Conservation (phyloP, 768 basidiomycete genomes). For the Rhizopogon roseolus region DNA sequence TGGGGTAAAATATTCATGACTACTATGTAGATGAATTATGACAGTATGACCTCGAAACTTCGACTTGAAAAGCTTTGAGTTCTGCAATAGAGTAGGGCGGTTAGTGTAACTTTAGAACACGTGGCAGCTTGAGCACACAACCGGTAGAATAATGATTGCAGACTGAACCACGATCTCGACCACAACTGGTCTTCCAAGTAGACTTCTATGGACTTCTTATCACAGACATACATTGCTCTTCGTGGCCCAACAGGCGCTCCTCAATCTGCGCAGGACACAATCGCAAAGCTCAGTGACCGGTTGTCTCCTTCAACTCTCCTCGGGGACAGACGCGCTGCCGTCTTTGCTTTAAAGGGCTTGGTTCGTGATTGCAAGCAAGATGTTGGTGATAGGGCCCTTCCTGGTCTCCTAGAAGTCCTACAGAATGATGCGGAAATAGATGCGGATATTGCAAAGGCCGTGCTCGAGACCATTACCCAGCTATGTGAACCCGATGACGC, state of each 20-base stretch:
- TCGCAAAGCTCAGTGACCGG: conserved; percentile 82
- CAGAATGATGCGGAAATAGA: conserved; percentile 89
- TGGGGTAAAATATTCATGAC: too few relatives aligned
- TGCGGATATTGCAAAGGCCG: conserved; percentile 87
- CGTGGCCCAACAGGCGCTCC: conserved; percentile 79
- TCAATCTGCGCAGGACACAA: conserved; percentile 82
- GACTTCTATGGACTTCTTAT: conserved; percentile 71
- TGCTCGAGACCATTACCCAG: conserved; percentile 81
- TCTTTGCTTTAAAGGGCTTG: conserved; percentile 92
- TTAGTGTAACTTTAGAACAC: neutral
- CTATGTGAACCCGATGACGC: conserved; percentile 78
- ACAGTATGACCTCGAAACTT: too few relatives aligned
- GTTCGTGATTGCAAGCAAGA: conserved; percentile 87
- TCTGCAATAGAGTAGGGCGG: too few relatives aligned
- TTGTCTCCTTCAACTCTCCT: conserved; percentile 87
- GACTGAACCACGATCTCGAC: too few relatives aligned
- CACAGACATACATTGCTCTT: conserved; percentile 80
- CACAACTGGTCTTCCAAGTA: neutral
- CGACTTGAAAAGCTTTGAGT: too few relatives aligned
- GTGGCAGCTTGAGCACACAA: neutral
- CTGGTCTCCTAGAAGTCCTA: conserved; percentile 75
- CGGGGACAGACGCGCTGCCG: conserved; percentile 88
- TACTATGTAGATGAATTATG: too few relatives aligned
- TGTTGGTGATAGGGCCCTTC: conserved; percentile 74
- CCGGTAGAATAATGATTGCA: too few relatives aligned